Conservation (phyloP, 306 rosid genomes). For the Prunus armeniaca region DNA sequence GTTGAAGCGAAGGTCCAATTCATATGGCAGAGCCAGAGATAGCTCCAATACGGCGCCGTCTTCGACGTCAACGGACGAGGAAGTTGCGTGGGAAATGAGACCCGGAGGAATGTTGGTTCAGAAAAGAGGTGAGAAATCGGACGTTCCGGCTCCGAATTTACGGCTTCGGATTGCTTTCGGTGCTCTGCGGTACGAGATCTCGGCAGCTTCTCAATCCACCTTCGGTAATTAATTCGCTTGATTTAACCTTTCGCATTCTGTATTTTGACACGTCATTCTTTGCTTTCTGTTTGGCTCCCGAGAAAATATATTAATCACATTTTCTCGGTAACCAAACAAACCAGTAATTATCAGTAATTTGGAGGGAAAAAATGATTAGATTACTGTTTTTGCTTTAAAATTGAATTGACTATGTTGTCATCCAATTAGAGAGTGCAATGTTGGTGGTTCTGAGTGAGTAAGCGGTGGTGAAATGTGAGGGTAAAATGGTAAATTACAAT, state of each 20-base stretch:
- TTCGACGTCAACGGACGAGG: constrained; percentile 32
- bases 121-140: constrained; percentile 33
- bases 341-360: background rate
- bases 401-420: no score
- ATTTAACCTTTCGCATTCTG: background rate
- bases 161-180: constrained; percentile 63
- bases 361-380: no score
- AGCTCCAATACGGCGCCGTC: constrained; percentile 13
- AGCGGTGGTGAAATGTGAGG: background rate
- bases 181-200: constrained; percentile 59
- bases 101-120: constrained; percentile 91
- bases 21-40: constrained; percentile 22
- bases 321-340: constrained; percentile 17
- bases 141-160: constrained; percentile 29
- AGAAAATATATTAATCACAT: constrained; percentile 8
- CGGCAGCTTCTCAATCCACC: constrained; percentile 50
- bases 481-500: background rate
- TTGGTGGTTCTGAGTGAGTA: background rate
- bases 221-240: constrained; percentile 43
- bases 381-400: no score
- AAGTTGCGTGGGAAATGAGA: constrained; percentile 68
- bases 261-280: background rate
- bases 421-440: background rate
- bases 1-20: constrained; percentile 38
- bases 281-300: constrained; percentile 20